These are phyloP conservation scores for Colletotrichum spinosum DNA, from an alignment of 2,329 filamentous ascomycete species.

Conservation along the genomic window DNA sequence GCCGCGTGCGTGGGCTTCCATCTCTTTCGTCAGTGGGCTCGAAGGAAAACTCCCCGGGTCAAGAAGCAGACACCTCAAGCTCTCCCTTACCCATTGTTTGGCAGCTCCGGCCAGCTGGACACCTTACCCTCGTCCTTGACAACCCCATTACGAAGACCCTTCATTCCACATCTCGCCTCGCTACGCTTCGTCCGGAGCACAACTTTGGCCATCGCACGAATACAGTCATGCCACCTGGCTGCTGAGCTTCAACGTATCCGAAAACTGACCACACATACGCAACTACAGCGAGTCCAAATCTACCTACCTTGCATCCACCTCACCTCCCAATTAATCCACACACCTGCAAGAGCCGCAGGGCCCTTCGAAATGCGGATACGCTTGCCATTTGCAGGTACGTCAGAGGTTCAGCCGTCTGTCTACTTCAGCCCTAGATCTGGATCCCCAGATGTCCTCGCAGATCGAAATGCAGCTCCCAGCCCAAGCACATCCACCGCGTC, in stretches of 20 bases:
- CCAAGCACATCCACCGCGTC: background rate
- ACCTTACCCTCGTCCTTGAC: constrained; percentile 32
- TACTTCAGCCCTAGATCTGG: constrained; percentile 1
- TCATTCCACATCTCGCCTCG: background rate
- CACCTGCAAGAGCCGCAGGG: constrained; percentile 29
- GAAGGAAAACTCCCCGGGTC: too few relatives aligned
- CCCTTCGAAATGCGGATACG: constrained; percentile 79
- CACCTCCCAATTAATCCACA: constrained; percentile 23
- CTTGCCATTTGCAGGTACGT: constrained; percentile 86
- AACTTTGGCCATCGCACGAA: constrained; percentile 4
- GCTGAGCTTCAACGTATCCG: constrained; percentile 12
- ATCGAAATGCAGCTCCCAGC: constrained; percentile 14
- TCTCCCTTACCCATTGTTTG: constrained; percentile 22
- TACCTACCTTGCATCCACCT: constrained; percentile 12
- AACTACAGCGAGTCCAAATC: constrained; percentile 1
- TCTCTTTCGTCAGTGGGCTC: constrained; percentile 32
- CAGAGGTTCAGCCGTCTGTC: constrained; percentile 10
- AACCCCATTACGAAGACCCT: constrained; percentile 33
- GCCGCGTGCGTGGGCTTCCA: background rate
- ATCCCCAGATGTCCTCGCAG: constrained; percentile 6
- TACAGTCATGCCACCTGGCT: constrained; percentile 19
- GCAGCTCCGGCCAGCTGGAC: constrained; percentile 36
- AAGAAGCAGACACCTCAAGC: background rate
- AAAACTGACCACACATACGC: constrained; percentile 5
- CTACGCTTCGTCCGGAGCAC: constrained; percentile 11